These are phyloP conservation scores for Backusella luteola DNA, from an alignment of 192 early-diverging fungal species.

Conservation along the genomic window DNA sequence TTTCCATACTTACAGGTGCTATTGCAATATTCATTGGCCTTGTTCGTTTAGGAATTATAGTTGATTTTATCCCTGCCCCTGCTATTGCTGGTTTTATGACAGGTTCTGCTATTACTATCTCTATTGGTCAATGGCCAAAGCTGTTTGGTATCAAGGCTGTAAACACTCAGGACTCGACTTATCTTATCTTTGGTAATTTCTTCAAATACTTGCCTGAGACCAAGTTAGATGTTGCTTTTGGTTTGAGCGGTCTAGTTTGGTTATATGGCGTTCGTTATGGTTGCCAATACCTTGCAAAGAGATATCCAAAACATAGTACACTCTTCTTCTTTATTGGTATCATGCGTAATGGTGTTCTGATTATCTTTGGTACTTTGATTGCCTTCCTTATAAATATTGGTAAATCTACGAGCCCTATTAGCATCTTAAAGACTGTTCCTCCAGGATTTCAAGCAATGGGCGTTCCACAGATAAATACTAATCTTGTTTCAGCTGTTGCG, in stretches of 20 bases:
- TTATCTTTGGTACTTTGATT: conserved; percentile 73
- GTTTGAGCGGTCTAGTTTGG: conserved; percentile 44
- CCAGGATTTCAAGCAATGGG: conserved; percentile 65
- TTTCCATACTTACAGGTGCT: conserved; percentile 77
- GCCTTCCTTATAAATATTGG: conserved; percentile 59
- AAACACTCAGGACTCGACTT: conserved; percentile 71
- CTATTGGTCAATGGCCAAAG: conserved; percentile 71
- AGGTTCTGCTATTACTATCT: conserved; percentile 76
- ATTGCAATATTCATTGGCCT: conserved; percentile 73
- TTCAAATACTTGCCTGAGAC: conserved; percentile 49
- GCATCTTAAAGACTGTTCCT: conserved; percentile 77
- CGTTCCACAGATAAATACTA: conserved; percentile 51
- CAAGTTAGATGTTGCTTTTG: conserved; percentile 61
- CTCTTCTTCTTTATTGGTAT: conserved; percentile 65
- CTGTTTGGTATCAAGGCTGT: conserved; percentile 76
- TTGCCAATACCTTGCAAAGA: conserved; percentile 29
- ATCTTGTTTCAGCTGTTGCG: conserved; percentile 53
- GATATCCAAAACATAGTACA: conserved; percentile 48
- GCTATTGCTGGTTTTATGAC: conserved; percentile 88
- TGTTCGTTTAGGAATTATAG: conserved; percentile 85
- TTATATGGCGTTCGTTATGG: conserved; percentile 41
- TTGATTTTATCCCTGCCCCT: conserved; percentile 87
- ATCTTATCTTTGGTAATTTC: conserved; percentile 41
- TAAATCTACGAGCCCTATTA: conserved; percentile 48
- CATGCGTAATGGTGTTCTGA: conserved; percentile 70